Percentiles rank a stretch among this genome's conserved stretches.
Conservation (phyloP, 1,284 basidiomycete genomes). For the Trametes sp. region DNA sequence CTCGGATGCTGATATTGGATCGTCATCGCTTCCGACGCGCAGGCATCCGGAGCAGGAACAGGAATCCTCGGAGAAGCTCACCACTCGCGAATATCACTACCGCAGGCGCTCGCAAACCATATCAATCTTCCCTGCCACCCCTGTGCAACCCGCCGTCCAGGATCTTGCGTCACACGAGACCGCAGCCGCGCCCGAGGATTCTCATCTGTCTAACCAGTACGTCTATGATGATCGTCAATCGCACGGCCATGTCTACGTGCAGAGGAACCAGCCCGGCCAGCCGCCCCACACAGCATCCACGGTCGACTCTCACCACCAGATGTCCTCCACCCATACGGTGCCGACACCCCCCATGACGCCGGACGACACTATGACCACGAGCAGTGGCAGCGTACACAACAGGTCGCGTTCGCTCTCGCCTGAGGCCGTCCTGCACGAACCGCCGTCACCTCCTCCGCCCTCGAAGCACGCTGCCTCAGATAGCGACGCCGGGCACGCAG, state of each 20-base stretch:
- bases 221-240: constrained; percentile 43
- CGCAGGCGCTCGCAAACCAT: constrained; percentile 42
- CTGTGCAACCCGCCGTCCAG: constrained; percentile 10
- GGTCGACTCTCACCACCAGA: constrained; percentile 28
- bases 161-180: constrained; percentile 19
- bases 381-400: constrained; percentile 35
- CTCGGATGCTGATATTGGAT: constrained; percentile 36
- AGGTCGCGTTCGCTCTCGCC: constrained; percentile 34
- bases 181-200: constrained; percentile 12
- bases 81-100: constrained; percentile 34
- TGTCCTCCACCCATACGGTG: constrained; percentile 27
- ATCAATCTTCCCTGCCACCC: constrained; percentile 24
- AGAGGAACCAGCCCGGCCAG: constrained; percentile 13
- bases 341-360: constrained; percentile 43
- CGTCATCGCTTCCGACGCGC: constrained; percentile 21
- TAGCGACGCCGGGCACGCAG: constrained; percentile 11
- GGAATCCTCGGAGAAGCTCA: constrained; percentile 22
- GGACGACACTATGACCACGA: constrained; percentile 41
- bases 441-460: constrained; percentile 27
- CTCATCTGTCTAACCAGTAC: constrained; percentile 36
- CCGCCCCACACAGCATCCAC: constrained; percentile 20
- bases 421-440: constrained; percentile 27
- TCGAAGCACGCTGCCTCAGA: constrained; percentile 26
- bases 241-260: constrained; percentile 39
- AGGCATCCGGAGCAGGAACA: constrained; percentile 27